A percentile compares a stretch with the other conserved stretches of the same genome.
phyloP scores from a whole-genome alignment of 2,329 filamentous ascomycete species.

The Diplodia sapinea region DNA sequence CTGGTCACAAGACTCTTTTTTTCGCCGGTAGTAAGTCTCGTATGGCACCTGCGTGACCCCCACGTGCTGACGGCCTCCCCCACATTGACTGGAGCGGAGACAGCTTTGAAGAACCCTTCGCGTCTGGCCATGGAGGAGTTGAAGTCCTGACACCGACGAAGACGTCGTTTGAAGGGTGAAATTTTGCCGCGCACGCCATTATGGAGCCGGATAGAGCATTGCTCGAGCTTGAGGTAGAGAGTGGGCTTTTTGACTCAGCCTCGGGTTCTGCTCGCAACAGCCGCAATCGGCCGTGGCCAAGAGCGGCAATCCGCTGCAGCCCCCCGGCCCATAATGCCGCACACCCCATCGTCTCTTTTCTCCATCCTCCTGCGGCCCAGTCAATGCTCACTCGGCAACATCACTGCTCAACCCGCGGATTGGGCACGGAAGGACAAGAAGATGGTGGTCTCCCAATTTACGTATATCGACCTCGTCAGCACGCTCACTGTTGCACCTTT shows the following conservation, averaged over 20 bases:
- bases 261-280: conserved; percentile 22
- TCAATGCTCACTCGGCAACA: neutral
- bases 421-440: too few species aligned
- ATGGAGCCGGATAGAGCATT: conserved; percentile 16
- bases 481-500: conserved; percentile 33
- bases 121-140: neutral
- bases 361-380: neutral
- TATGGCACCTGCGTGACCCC: neutral
- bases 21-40: neutral
- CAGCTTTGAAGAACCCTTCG: neutral
- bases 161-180: neutral
- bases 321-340: neutral
- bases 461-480: neutral
- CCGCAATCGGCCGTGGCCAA: conserved; percentile 12
- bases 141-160: neutral
- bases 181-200: conserved; percentile 19
- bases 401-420: neutral
- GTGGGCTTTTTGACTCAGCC: neutral
- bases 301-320: conserved; percentile 17
- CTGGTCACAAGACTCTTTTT: conserved; percentile 1
- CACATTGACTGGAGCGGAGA: neutral
- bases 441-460: conserved; percentile 14
- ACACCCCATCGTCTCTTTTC: neutral
- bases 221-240: neutral
- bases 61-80: conserved; percentile 11